A percentile compares a stretch with the other conserved stretches of the same genome.
phyloP scores from a whole-genome alignment of 164 flowering plant species.

The Piper betle region DNA sequence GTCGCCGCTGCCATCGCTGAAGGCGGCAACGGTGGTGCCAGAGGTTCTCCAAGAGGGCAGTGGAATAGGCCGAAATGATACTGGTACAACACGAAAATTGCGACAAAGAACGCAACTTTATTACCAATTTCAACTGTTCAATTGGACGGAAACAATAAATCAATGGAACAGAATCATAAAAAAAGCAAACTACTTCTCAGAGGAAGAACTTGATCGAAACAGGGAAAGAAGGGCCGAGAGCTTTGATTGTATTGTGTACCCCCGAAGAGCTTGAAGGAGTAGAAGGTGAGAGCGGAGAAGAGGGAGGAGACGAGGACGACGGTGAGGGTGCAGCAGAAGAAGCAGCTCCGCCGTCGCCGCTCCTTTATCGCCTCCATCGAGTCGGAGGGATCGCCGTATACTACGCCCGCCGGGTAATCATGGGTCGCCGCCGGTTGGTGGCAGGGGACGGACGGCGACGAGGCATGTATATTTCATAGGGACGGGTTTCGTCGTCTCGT shows the following conservation, averaged over 20 bases:
- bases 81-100: constrained; percentile 13
- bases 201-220: neutral
- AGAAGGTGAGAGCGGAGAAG: constrained; percentile 31
- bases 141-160: no score
- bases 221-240: neutral
- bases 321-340: constrained; percentile 37
- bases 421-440: neutral
- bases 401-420: neutral
- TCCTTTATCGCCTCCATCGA: constrained; percentile 23
- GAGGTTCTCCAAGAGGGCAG: constrained; percentile 18
- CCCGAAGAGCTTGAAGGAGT: constrained; percentile 28
- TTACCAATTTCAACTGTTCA: no score
- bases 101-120: neutral
- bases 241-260: constrained; percentile 8
- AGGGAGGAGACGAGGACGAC: constrained; percentile 23
- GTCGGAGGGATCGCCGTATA: neutral
- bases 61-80: constrained; percentile 30
- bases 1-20: neutral
- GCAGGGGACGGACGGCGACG: no score
- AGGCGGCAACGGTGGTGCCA: constrained; percentile 23
- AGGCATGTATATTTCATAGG: no score
- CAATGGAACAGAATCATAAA: no score
- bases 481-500: no score
- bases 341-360: constrained; percentile 37
- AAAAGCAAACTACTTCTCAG: no score